Evolutionary conservation across 2,329 filamentous ascomycete genomes (phyloP), one percentile per base, ranked within the genome.

Genomic region (Colletotrichum gigasporum): DNA sequence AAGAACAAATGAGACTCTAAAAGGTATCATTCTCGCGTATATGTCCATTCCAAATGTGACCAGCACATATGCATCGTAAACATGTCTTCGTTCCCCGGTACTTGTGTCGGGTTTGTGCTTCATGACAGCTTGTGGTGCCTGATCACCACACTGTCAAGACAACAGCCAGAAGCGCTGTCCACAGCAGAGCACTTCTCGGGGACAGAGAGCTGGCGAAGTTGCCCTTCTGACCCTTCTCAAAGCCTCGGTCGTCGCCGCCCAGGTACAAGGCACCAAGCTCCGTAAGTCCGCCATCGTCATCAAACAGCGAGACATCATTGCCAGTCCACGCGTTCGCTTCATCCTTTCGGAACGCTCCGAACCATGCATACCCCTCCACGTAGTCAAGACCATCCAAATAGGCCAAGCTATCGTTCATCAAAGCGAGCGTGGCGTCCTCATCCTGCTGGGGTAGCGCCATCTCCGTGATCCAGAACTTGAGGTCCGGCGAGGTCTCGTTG

Each of bases 321-420:
- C 79, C 79, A 0, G 78, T 79, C 75, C 77, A 81, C 16, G 69
- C 71, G 42, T 80, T 80, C 6, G 76, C 75, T 41, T 79, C 72
- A 22, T 76, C 71, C 0, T 71, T 68, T 2, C 79, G 72, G 41
- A 80, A 80, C 0, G 73, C 75, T 0, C 79, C 79, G 56, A 79
- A 81, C 79, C 79, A 81, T 0, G 79, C 77, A 50, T 81, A 81
- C 0, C 71, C 75, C 16, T 75, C 68, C 1, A 81, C 74, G 18
- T 74, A 73, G 10, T 76, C 71, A 0, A 71, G 67, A 0, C 57
- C 62, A 5, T 81, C 79, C 5, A 81, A 69, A 48, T 76, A 76
- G 0, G 63, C 26, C 11, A 80, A 63, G 34, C 74, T 78, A 63
- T 79, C 69, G 34, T 78, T 80, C 76, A 81, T 76, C 79, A 80